Evolutionary conservation across 345 rosid species (phyloP), one percentile per base, ranked within the genome.

Genomic region (Salix exigua): DNA sequence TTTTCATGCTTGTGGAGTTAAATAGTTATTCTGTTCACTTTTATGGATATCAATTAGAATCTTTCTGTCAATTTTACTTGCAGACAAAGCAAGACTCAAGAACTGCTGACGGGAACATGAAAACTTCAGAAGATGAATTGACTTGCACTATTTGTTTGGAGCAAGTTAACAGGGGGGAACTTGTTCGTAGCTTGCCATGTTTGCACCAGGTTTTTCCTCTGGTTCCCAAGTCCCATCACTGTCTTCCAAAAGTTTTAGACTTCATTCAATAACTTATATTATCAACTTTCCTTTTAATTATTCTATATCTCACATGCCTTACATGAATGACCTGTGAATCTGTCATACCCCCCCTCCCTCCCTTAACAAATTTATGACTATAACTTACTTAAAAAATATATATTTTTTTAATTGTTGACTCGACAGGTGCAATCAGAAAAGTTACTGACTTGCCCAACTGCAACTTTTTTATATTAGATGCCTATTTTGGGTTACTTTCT

Each of bases 71-170:
- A 30, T 48, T 42, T 68, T 46, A 17, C 62, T 14, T 74, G 83
- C 87, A 85, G 90, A 46, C 77, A 76, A 89, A 77, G 78, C 87
- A 83, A 81, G 91, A 82, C 50, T 75, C 81, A 23, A 81, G 75
- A 80, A 83, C 64, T 31, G 79, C 66, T 10, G 92, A 83, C 64
- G 85, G 74, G 77, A 73, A 69, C 73, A 35, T 30, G 50, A 87
- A 81, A 78, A 44, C 86, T 73, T 74, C 80, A 35, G 91, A 88
- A 73, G 90, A 91, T 83, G 92, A 86, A 63, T 72, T 89, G 74
- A 86, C 92, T 25, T 91, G 95, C 84, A 85, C 89, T 51, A 86
- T 89, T 68, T 89, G 92, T 83, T 88, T 91, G 89, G 95, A 91
- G 81, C 91, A 84, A 82, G 92, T 91, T 51, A 84, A 84, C 78